Evolutionary conservation across 352 stramenopile species (phyloP).

Genomic region (Halophytophthora polymorphica): DNA sequence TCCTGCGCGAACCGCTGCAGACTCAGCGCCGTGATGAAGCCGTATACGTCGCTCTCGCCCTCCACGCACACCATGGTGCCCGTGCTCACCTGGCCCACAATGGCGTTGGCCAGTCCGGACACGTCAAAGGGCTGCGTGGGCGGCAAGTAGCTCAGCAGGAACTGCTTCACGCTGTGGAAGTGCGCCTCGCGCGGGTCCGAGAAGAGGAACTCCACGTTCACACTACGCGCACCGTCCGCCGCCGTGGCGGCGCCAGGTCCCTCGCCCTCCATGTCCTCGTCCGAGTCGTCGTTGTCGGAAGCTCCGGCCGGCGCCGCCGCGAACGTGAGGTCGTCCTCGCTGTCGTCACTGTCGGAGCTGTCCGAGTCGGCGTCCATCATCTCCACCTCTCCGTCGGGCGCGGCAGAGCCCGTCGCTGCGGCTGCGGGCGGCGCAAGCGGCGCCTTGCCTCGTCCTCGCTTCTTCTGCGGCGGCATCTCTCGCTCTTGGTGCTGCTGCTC

Average conservation of each 20-base stretch:
- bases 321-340: conserved; percentile 66
- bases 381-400: conserved; percentile 33
- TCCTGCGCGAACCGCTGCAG: conserved; percentile 49
- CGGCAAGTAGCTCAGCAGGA: conserved; percentile 68
- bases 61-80: conserved; percentile 84
- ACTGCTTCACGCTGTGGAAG: conserved; percentile 88
- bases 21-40: conserved; percentile 82
- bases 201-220: conserved; percentile 85
- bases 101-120: conserved; percentile 70
- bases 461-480: conserved; percentile 31
- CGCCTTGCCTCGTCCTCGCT: conserved; percentile 26
- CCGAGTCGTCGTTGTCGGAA: conserved; percentile 43
- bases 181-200: conserved; percentile 74
- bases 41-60: conserved; percentile 78
- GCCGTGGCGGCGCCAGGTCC: conserved; percentile 12
- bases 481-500: background rate
- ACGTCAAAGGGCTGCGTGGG: conserved; percentile 77
- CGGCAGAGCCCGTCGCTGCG: conserved; percentile 8
- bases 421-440: conserved; percentile 9
- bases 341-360: conserved; percentile 37
- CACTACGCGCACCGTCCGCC: conserved; percentile 23
- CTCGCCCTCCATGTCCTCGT: conserved; percentile 60
- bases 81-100: conserved; percentile 68
- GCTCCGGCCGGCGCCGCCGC: conserved; percentile 23
- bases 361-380: conserved; percentile 52